A percentile compares a stretch with the other conserved stretches of the same genome.
phyloP scores from a whole-genome alignment of 1,284 basidiomycete species.

The Schizophyllum amplum region DNA sequence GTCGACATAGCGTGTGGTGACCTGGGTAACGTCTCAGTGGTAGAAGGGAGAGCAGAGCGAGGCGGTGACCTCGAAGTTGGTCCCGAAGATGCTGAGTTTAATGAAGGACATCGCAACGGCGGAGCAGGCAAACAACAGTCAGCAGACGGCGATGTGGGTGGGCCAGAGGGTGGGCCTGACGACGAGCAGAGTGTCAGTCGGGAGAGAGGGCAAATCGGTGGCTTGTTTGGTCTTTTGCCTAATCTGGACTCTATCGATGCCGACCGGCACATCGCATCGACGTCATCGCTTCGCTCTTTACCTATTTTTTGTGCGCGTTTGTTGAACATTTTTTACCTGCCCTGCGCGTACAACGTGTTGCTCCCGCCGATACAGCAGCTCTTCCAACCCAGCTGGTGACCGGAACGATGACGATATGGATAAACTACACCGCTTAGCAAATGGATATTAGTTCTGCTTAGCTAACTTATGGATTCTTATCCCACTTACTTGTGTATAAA shows the following conservation, averaged over 20 bases:
- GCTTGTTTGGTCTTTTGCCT: background rate
- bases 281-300: background rate
- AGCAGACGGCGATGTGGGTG: background rate
- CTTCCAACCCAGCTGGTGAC: too few species aligned
- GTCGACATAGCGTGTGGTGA: constrained; percentile 98
- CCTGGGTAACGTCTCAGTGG: constrained; percentile 39
- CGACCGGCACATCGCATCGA: background rate
- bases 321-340: too few species aligned
- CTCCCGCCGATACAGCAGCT: too few species aligned
- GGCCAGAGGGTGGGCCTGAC: too few species aligned
- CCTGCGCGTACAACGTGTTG: too few species aligned
- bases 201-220: background rate
- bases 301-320: too few species aligned
- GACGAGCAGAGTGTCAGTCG: background rate
- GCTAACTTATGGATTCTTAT: too few species aligned
- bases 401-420: too few species aligned
- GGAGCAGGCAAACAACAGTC: background rate
- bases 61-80: constrained; percentile 74
- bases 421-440: background rate
- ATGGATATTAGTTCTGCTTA: background rate
- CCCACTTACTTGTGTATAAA: too few species aligned
- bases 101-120: constrained; percentile 80
- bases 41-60: constrained; percentile 8
- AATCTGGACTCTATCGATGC: background rate
- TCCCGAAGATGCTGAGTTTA: constrained; percentile 97